Conservation (phyloP, 345 rosid genomes). For the Rubroshorea leprosula region DNA sequence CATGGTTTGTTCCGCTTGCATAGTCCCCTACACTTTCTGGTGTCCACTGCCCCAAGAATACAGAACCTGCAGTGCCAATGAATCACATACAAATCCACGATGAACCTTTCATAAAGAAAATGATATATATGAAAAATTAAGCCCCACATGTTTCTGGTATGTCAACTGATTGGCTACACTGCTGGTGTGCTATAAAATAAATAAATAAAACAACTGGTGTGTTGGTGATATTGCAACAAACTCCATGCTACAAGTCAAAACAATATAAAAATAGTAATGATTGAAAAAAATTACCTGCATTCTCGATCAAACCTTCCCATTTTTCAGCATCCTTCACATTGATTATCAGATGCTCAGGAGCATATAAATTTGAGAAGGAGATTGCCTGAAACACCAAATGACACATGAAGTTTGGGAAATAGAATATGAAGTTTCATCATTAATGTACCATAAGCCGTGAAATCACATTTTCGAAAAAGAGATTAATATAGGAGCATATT, state of each 20-base stretch:
- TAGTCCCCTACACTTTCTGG: conserved; percentile 98
- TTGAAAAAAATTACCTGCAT: conserved; percentile 49
- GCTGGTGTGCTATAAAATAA: too few species aligned
- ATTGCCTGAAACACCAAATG: conserved; percentile 43
- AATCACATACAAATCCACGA: not conserved
- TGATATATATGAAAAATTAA: too few species aligned
- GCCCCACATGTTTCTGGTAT: too few species aligned
- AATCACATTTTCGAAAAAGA: too few species aligned
- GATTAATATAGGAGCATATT: too few species aligned
- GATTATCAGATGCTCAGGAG: conserved; percentile 88
- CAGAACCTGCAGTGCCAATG: conserved; percentile 48
- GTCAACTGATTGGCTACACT: too few species aligned
- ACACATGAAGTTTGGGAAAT: not conserved
- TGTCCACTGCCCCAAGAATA: conserved; percentile 87
- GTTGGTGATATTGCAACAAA: too few species aligned
- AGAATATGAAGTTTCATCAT: too few species aligned
- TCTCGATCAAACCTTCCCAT: conserved; percentile 80
- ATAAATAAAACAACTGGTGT: too few species aligned
- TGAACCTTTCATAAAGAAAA: too few species aligned
- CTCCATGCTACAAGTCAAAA: not conserved
- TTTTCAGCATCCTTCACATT: conserved; percentile 87
- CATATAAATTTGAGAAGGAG: conserved; percentile 80
- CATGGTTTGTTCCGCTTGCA: conserved; percentile 91
- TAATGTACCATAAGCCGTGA: too few species aligned
- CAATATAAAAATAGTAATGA: not conserved